Evolutionary conservation across 352 stramenopile genomes (phyloP).

Genomic region (Pythium monospermum): DNA sequence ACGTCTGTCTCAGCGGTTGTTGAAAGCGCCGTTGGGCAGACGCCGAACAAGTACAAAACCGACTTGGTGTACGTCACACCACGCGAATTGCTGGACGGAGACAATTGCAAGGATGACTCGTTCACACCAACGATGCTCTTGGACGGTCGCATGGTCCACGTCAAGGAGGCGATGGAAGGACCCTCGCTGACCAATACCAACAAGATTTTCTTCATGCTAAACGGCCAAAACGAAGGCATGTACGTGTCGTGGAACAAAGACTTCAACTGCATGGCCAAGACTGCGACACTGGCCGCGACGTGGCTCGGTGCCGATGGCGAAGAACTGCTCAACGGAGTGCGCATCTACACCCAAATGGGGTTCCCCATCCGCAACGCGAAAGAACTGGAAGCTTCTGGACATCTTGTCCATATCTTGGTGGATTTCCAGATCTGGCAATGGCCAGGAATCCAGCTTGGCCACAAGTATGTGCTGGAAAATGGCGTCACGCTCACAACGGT

Average conservation of each 20-base stretch:
- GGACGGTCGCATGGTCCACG: slow-evolving; percentile 28
- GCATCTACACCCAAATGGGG: slow-evolving; percentile 68
- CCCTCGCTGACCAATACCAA: slow-evolving; percentile 25
- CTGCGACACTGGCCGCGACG: slow-evolving; percentile 37
- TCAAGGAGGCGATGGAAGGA: slow-evolving; percentile 55
- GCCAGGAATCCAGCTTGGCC: slow-evolving; percentile 69
- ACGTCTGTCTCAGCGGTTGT: slow-evolving; percentile 12
- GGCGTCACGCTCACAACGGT: slow-evolving; percentile 69
- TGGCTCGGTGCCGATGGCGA: slow-evolving; percentile 68
- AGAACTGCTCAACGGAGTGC: slow-evolving; percentile 62
- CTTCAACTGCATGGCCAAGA: slow-evolving; percentile 47
- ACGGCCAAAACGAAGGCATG: slow-evolving; percentile 71
- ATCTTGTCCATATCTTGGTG: slow-evolving; percentile 71
- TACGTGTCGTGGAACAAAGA: slow-evolving; percentile 78
- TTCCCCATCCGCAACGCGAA: slow-evolving; percentile 40
- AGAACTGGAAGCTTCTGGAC: slow-evolving; percentile 41
- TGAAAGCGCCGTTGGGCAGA: slow-evolving; percentile 16
- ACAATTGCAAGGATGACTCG: slow-evolving; percentile 30
- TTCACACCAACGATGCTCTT: slow-evolving; percentile 34
- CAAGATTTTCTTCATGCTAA: slow-evolving; percentile 83
- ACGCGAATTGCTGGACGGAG: slow-evolving; percentile 31
- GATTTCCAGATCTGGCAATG: slow-evolving; percentile 83
- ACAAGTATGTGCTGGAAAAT: slow-evolving; percentile 69
- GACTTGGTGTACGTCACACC: slow-evolving; percentile 37
- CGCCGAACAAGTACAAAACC: slow-evolving; percentile 58